phyloP scores from a whole-genome alignment of 495 filamentous ascomycete genomes.

The Chaetomium cochliodes region DNA sequence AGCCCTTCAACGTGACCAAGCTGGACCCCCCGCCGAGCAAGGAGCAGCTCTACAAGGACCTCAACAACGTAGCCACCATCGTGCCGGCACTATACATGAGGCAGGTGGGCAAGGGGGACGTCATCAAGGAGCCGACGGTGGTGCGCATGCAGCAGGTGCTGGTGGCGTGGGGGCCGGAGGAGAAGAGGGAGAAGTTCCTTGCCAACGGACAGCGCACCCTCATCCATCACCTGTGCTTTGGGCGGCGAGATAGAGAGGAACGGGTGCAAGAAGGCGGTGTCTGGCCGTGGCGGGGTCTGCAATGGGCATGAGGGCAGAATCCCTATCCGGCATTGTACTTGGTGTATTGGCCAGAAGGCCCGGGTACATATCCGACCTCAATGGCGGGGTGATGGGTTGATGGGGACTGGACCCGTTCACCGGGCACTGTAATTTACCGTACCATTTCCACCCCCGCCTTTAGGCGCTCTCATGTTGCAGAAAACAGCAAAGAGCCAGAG shows the following conservation, averaged over 20 bases:
- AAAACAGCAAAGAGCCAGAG: too few species aligned
- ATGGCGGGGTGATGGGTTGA: too few species aligned
- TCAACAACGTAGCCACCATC: conserved; percentile 27
- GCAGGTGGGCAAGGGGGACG: conserved; percentile 26
- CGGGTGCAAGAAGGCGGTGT: neutral
- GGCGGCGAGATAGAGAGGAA: conserved; percentile 16
- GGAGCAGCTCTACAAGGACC: conserved; percentile 25
- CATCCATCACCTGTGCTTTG: conserved; percentile 21
- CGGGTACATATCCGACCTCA: too few species aligned
- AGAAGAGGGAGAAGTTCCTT: conserved; percentile 25
- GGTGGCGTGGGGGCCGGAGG: conserved; percentile 31
- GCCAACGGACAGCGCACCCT: conserved; percentile 21
- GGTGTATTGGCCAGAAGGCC: too few species aligned
- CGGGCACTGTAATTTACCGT: too few species aligned
- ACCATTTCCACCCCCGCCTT: too few species aligned
- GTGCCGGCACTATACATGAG: conserved; percentile 32
- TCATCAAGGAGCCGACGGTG: conserved; percentile 26
- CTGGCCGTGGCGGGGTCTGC: neutral
- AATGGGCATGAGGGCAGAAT: neutral
- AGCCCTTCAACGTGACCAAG: conserved; percentile 31
- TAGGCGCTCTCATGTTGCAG: too few species aligned
- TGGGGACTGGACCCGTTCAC: too few species aligned
- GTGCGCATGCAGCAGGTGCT: conserved; percentile 34
- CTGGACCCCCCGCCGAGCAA: conserved; percentile 26
- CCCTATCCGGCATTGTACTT: too few species aligned